These are phyloP conservation scores for Gymnopilus dilepis DNA, from an alignment of 768 basidiomycete species.

Conservation along the genomic window DNA sequence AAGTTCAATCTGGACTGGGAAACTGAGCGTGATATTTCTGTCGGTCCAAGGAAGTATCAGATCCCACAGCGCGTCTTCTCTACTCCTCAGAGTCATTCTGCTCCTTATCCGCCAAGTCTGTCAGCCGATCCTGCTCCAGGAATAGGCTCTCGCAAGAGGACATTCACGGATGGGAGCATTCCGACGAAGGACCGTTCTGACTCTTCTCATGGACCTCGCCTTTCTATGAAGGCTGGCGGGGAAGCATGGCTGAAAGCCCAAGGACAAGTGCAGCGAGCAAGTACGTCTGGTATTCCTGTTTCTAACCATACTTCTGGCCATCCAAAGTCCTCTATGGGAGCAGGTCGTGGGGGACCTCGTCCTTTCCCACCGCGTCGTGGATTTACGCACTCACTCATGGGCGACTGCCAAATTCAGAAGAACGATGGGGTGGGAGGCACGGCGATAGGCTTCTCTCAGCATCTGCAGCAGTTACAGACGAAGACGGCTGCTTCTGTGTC, in stretches of 20 bases:
- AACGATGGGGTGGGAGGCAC: constrained; percentile 12
- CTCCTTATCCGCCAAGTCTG: constrained; percentile 26
- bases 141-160: constrained; percentile 19
- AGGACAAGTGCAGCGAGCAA: constrained; percentile 10
- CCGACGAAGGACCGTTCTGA: constrained; percentile 11
- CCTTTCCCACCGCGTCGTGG: constrained; percentile 42
- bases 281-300: constrained; percentile 4
- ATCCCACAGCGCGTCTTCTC: constrained; percentile 26
- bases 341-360: constrained; percentile 33
- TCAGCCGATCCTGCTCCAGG: constrained; percentile 17
- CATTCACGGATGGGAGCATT: constrained; percentile 22
- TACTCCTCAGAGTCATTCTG: constrained; percentile 12
- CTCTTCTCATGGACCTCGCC: constrained; percentile 20
- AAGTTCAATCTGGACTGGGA: constrained; percentile 47
- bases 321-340: constrained; percentile 29
- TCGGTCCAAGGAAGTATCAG: constrained; percentile 36
- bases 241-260: constrained; percentile 29
- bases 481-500: constrained; percentile 15
- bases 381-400: constrained; percentile 37
- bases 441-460: constrained; percentile 30
- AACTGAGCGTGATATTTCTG: constrained; percentile 31
- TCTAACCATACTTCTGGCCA: constrained; percentile 18
- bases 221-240: constrained; percentile 18
- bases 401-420: constrained; percentile 13
- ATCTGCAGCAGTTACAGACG: constrained; percentile 31